Base-by-base conservation (phyloP, 2,329 filamentous ascomycete species). In the Ceratocystis ficicola region DNA sequence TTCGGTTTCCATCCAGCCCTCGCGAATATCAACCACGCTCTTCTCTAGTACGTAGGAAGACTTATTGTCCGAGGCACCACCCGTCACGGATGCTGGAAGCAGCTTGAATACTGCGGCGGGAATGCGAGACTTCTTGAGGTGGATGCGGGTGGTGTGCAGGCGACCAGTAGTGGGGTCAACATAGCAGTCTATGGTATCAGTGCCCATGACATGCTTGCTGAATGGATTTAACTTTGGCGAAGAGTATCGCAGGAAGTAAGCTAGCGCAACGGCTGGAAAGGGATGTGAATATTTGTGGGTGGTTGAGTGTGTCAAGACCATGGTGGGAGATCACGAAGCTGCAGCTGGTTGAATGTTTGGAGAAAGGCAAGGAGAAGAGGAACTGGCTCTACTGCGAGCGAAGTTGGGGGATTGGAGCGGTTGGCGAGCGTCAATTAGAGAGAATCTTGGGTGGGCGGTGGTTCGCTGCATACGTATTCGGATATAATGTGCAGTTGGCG, bases 181-280 rank as follows among this genome's bases (percentile, higher is more conserved):
- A 74, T 82, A 79, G 69, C 85, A 87, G 62, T 84, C 83, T 74
- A 94, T 89, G 71, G 88, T 90, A 75, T 94, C 89, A 75, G 88
- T 91, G 73, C 87, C 90, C 71, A 91, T 79, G 64, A 94, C 89
- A 77, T 94, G 89, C 69, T 83, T 85, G 70, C 86, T 86, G 77
- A 93, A 92, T 5, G 89, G 89, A 73, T 93, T 94, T 70, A 83
- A 77, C 70, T 83, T 79, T 36, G 82, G 81, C 4, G 81, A 84
- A 68, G 88, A 90, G 77, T 94, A 94, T 70, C 89, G 88, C 62
- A 94, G 86, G 77, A 93, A 94, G 81, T 90, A 94, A 77, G 89
- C 89, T 75, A 94, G 86, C 62, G 89, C 90, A 69, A 94, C 89
- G 74, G 89, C 89, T 69, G 88, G 86, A 78, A 93, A 93, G 62